Base-by-base conservation (phyloP, 257 asterid genomes). In the Fraxinus americana region DNA sequence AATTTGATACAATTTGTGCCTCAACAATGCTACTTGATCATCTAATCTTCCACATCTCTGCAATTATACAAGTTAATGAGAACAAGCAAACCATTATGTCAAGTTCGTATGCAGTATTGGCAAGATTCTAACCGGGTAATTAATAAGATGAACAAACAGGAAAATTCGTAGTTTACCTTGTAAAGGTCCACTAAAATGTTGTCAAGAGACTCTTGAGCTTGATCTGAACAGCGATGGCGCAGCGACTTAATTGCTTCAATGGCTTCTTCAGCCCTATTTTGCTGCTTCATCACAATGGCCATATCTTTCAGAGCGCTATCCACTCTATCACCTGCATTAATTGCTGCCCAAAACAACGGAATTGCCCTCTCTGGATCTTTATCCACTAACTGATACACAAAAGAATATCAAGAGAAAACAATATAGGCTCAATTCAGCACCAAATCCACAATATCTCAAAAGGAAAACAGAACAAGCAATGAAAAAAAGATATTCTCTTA, bases 261-360 rank as follows among this genome's bases (percentile, higher is more conserved):
- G 67, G 99, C 99, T 78, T 96, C 99, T 29, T 92, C 99, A 1
- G 99, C 97, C 85, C 99, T 76, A 74, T 96, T 96, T 70, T 92
- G 99, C 85, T 96, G 99, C 86, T 96, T 96, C 99, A 96, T 96
- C 10, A 96, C 99, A 67, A 96, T 92, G 0, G 99, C 99, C 99
- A 96, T 96, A 65, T 96, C 99, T 80, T 96, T 96, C 19, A 96
- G 88, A 75, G 99, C 99, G 79, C 99, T 95, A 45, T 95, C 99
- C 36, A 95, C 99, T 86, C 99, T 84, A 71, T 96, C 99, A n/a
- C 99, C 99, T 0, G 98, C 94, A 74, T 96, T 96, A 32, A 96
- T 93, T 14, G 99, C 99, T 2, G 97, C 96, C 99, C 99, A 96
- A 57, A 96, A 96, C 77, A 96, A 79, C 0, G 98, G 98, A 8